These are phyloP conservation scores for Atkinsonella hypoxylon DNA, from an alignment of 2,329 filamentous ascomycete species.

Conservation along the genomic window DNA sequence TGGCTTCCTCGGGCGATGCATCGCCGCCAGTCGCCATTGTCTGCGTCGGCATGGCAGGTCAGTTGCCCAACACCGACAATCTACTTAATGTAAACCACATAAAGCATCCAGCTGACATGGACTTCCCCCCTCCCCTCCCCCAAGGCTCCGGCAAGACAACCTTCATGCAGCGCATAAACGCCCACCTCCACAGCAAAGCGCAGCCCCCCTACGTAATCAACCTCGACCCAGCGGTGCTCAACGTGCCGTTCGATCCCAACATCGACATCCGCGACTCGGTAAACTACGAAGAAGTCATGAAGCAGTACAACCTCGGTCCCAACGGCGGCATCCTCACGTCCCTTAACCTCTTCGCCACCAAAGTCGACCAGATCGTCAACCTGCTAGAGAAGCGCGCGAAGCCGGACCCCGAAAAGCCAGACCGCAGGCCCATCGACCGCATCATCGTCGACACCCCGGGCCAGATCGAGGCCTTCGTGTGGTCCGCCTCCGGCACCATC, in stretches of 20 bases:
- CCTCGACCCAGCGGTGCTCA: constrained; percentile 87
- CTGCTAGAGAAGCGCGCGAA: constrained; percentile 80
- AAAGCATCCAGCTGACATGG: too few species aligned
- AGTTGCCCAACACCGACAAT: background rate
- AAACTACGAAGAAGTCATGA: constrained; percentile 99
- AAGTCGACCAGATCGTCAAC: constrained; percentile 87
- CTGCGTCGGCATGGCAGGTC: constrained; percentile 93
- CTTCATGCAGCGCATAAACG: constrained; percentile 97
- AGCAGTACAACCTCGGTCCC: constrained; percentile 92
- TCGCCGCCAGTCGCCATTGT: constrained; percentile 48
- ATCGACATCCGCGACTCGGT: constrained; percentile 98
- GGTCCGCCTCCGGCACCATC: constrained; percentile 92
- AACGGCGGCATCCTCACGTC: constrained; percentile 96
- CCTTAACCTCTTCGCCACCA: constrained; percentile 92
- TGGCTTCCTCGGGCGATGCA: constrained; percentile 22
- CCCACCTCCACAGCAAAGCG: constrained; percentile 71
- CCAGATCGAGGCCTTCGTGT: constrained; percentile 98
- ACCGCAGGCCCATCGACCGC: constrained; percentile 57
- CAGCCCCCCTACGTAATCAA: constrained; percentile 91
- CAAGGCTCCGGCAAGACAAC: constrained; percentile 95
- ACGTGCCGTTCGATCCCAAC: constrained; percentile 89
- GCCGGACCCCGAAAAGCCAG: constrained; percentile 47
- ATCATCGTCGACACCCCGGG: constrained; percentile 93
- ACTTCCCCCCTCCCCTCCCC: too few species aligned
- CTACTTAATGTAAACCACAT: background rate